Percentiles rank a stretch among this genome's conserved stretches.
These are phyloP conservation scores for Nigrospora oryzae DNA, from an alignment of 2,329 filamentous ascomycete species.

Conservation along the genomic window DNA sequence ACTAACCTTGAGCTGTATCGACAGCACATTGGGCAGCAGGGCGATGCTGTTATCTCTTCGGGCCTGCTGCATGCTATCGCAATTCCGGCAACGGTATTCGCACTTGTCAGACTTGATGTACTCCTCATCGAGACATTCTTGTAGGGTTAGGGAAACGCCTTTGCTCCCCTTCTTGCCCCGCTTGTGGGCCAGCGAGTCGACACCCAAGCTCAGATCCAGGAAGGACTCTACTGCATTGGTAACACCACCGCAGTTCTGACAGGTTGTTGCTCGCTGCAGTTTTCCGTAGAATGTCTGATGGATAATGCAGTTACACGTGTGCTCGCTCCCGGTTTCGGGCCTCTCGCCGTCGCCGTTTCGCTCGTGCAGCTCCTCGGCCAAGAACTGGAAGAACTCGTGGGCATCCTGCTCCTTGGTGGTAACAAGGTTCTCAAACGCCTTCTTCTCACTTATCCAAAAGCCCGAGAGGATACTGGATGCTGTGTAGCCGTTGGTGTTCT, in stretches of 20 bases:
- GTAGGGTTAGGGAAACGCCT: conserved; percentile 46
- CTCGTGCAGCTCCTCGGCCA: conserved; percentile 84
- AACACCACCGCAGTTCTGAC: conserved; percentile 74
- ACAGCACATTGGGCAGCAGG: conserved; percentile 77
- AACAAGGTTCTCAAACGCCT: conserved; percentile 64
- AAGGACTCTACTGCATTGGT: conserved; percentile 83
- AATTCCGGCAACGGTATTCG: conserved; percentile 80
- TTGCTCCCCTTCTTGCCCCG: conserved; percentile 44
- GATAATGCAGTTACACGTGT: conserved; percentile 78
- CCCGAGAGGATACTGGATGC: conserved; percentile 82
- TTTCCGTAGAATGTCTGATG: conserved; percentile 94
- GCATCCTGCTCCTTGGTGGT: conserved; percentile 95
- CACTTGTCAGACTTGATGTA: conserved; percentile 84
- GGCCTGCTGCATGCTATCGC: conserved; percentile 68
- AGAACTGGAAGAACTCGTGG: conserved; percentile 93
- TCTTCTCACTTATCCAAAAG: conserved; percentile 79
- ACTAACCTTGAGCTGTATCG: conserved; percentile 82
- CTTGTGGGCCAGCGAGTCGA: conserved; percentile 69
- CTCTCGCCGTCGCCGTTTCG: conserved; percentile 65
- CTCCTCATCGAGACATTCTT: conserved; percentile 73
- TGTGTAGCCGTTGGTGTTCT: conserved; percentile 82
- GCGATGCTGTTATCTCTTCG: conserved; percentile 80
- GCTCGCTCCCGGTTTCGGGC: conserved; percentile 49
- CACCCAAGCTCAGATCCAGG: conserved; percentile 79
- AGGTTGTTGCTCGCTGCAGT: conserved; percentile 82